Evolutionary conservation across 83 land plant genomes (phyloP).

Genomic region (Diphasiastrum complanatum): DNA sequence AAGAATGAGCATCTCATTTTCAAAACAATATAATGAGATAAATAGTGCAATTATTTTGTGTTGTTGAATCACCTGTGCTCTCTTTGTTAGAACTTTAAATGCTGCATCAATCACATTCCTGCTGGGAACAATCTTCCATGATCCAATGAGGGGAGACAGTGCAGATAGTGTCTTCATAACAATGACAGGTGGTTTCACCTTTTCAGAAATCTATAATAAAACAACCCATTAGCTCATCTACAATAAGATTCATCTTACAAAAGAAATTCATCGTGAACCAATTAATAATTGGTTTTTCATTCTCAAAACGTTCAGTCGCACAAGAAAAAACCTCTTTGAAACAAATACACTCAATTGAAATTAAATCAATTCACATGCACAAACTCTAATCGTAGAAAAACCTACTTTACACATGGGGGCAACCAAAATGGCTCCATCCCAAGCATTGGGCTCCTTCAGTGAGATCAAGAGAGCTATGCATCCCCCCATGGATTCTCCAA

Average conservation of each 20-base stretch:
- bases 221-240: background rate
- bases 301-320: background rate
- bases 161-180: background rate
- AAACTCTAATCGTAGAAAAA: too few relatives aligned
- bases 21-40: background rate
- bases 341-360: too few relatives aligned
- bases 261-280: background rate
- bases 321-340: too few relatives aligned
- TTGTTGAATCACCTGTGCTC: conserved; percentile 12
- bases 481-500: conserved; percentile 15
- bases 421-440: conserved; percentile 11
- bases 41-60: too few relatives aligned
- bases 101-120: conserved; percentile 4
- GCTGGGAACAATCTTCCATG: conserved; percentile 14
- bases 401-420: conserved; percentile 14
- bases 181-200: conserved; percentile 1
- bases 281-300: background rate
- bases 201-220: conserved; percentile 6
- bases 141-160: background rate
- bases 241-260: background rate
- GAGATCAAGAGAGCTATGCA: conserved; percentile 2
- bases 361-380: too few relatives aligned
- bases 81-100: conserved; percentile 8
- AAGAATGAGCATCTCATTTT: background rate
- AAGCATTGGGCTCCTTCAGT: background rate